A percentile compares a stretch with the other conserved stretches of the same genome.
Evolutionary conservation across 192 early-diverging fungal genomes (phyloP).

Genomic region (Allomyces macrogynus): DNA sequence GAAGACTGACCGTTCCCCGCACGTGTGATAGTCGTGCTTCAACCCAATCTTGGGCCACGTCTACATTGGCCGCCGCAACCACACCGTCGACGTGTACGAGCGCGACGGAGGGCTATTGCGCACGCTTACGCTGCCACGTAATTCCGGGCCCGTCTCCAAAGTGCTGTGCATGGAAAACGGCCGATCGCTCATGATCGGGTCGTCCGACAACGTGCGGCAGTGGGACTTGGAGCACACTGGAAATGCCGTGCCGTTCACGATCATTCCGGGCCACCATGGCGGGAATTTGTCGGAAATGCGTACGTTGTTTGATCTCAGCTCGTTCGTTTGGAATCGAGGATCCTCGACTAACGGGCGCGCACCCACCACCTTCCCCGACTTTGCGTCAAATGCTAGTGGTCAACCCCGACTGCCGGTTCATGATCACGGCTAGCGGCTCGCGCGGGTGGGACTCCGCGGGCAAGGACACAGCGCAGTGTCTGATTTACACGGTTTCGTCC

Average conservation of each 20-base stretch:
- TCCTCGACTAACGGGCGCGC: neutral
- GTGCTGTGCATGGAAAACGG: constrained; percentile 58
- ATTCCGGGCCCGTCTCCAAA: constrained; percentile 70
- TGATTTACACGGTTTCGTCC: no score
- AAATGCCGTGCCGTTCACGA: constrained; percentile 57
- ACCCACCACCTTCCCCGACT: neutral
- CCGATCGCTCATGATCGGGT: constrained; percentile 35
- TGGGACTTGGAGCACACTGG: constrained; percentile 51
- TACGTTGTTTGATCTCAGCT: constrained; percentile 16
- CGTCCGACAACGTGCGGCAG: constrained; percentile 75
- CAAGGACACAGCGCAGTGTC: constrained; percentile 42
- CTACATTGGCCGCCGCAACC: constrained; percentile 74
- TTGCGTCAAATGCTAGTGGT: constrained; percentile 23
- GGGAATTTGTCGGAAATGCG: constrained; percentile 54
- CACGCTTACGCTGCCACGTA: constrained; percentile 57
- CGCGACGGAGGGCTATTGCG: constrained; percentile 37
- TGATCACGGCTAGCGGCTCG: constrained; percentile 83
- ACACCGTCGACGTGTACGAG: constrained; percentile 79
- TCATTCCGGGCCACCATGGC: constrained; percentile 87
- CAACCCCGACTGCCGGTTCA: constrained; percentile 48
- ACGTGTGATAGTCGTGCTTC: constrained; percentile 13
- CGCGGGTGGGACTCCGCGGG: constrained; percentile 87
- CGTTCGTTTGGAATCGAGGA: neutral
- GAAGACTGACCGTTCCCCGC: neutral
- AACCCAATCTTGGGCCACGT: constrained; percentile 22